A percentile compares a stretch with the other conserved stretches of the same genome.
These are phyloP conservation scores for Colletotrichum spinosum DNA, from an alignment of 2,329 filamentous ascomycete genomes.

Conservation along the genomic window DNA sequence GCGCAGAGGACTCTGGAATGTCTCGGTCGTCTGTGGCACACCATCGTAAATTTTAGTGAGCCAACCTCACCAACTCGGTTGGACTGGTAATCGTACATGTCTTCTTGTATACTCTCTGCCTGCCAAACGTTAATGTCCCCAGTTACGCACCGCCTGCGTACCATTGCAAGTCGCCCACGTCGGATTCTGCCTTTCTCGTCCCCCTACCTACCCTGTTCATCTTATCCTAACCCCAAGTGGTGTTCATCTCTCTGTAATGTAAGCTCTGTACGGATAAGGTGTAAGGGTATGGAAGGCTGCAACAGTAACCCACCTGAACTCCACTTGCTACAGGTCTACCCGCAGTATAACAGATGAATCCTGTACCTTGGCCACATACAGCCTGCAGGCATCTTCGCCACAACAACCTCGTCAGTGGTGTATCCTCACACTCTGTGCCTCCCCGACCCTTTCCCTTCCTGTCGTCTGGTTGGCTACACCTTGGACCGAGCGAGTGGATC, in stretches of 20 bases:
- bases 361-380: not conserved
- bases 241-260: not conserved
- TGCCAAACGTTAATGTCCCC: too few species aligned
- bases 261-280: not conserved
- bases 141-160: too few species aligned
- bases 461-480: not conserved
- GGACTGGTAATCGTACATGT: too few species aligned
- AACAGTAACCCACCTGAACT: not conserved
- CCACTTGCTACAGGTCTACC: too few species aligned
- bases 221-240: not conserved
- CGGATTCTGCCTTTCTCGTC: too few species aligned
- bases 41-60: too few species aligned
- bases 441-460: not conserved
- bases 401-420: not conserved
- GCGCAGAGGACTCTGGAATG: too few species aligned
- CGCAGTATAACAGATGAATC: not conserved
- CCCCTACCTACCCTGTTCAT: not conserved
- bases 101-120: too few species aligned
- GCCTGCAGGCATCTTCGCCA: not conserved
- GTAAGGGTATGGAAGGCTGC: not conserved
- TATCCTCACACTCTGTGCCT: not conserved
- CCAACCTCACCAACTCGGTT: too few species aligned
- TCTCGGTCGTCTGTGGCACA: too few species aligned
- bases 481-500: constrained; percentile 10
- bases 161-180: too few species aligned